phyloP scores from a whole-genome alignment of 225 moss, liverwort and hornwort genomes.

The Physcomitrium patens region DNA sequence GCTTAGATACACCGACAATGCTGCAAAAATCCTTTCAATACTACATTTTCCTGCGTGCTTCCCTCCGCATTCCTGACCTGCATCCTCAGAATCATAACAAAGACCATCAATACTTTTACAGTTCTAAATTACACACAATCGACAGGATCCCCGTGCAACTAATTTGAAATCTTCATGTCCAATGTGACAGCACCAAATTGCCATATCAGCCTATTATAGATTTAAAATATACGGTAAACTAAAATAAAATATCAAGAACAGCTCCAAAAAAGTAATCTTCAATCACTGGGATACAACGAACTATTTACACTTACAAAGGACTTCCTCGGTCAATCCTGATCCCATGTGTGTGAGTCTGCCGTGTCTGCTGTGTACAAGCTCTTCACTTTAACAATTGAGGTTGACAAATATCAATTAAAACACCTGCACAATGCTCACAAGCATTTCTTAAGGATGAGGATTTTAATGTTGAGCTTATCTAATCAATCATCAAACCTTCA shows the following conservation, averaged over 20 bases:
- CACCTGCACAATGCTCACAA: conserved; percentile 38
- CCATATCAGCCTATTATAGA: background rate
- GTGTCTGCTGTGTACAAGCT: conserved; percentile 11
- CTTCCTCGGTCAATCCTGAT: conserved; percentile 32
- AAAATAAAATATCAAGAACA: background rate
- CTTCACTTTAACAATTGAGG: conserved; percentile 17
- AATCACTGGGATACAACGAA: background rate
- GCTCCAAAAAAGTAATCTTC: background rate
- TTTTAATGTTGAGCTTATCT: background rate
- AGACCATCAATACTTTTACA: background rate
- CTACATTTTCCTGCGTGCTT: conserved; percentile 49
- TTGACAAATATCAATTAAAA: background rate
- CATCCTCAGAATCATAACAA: background rate
- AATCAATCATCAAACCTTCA: background rate
- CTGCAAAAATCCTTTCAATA: conserved; percentile 40
- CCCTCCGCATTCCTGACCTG: conserved; percentile 58
- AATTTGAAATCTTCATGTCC: background rate
- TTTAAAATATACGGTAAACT: background rate
- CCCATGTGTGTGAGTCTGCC: conserved; percentile 28
- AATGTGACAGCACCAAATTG: background rate
- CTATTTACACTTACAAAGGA: conserved; percentile 44
- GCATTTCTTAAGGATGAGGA: background rate
- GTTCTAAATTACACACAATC: background rate
- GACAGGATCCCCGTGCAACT: background rate
- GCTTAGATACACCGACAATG: conserved; percentile 40